A percentile compares a stretch with the other conserved stretches of the same genome.
These are phyloP conservation scores for Arctium lappa DNA, from an alignment of 129 eudicot genomes.

Conservation along the genomic window DNA sequence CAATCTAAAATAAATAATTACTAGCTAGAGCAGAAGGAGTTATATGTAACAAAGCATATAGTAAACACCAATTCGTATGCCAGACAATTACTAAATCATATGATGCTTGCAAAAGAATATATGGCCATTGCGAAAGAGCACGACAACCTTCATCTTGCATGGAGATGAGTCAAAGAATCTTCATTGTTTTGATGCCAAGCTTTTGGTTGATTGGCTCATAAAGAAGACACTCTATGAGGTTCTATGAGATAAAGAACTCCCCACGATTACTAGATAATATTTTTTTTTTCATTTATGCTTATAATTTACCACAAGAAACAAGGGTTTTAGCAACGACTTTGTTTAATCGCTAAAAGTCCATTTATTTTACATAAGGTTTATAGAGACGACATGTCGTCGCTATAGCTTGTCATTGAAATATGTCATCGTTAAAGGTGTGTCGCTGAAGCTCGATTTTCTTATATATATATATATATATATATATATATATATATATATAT, in stretches of 20 bases:
- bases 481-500: too few species aligned
- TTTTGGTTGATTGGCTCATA: constrained; percentile 61
- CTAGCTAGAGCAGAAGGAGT: constrained; percentile 4
- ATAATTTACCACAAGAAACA: not conserved
- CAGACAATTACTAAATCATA: constrained; percentile 72
- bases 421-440: too few species aligned
- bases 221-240: constrained; percentile 28
- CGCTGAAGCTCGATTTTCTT: too few species aligned
- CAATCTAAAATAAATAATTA: too few species aligned
- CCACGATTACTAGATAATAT: constrained; percentile 69
- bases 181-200: constrained; percentile 60
- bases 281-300: constrained; percentile 73
- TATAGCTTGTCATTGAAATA: too few species aligned
- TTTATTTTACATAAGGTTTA: too few species aligned
- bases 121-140: constrained; percentile 78
- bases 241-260: constrained; percentile 52
- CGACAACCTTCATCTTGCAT: constrained; percentile 72
- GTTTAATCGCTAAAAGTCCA: too few species aligned
- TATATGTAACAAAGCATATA: constrained; percentile 44
- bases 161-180: constrained; percentile 68
- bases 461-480: too few species aligned
- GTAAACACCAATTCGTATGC: constrained; percentile 49
- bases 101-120: constrained; percentile 83
- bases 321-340: too few species aligned
- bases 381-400: too few species aligned